These are phyloP conservation scores for Aleurites moluccanus DNA, from an alignment of 441 rosid species.

Conservation along the genomic window DNA sequence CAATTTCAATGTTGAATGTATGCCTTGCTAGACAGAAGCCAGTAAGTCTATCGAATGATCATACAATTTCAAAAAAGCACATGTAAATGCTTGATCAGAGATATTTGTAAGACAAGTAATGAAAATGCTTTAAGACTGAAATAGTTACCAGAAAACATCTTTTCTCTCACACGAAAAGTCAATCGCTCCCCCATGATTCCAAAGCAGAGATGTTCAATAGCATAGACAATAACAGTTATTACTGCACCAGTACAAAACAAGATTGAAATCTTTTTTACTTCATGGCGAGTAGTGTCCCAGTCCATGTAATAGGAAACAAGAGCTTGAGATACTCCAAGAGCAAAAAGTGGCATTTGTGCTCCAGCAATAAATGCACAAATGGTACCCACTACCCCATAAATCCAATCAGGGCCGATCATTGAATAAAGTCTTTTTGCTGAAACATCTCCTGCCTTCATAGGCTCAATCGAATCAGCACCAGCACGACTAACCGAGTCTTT, in stretches of 20 bases:
- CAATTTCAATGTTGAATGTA: background rate
- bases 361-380: conserved; percentile 73
- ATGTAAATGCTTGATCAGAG: background rate
- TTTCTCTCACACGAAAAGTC: conserved; percentile 82
- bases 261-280: conserved; percentile 66
- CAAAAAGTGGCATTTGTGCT: conserved; percentile 94
- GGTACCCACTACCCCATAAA: conserved; percentile 63
- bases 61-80: too few relatives aligned
- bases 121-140: background rate
- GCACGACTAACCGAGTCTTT: conserved; percentile 61
- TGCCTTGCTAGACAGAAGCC: background rate
- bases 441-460: conserved; percentile 37
- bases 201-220: conserved; percentile 67
- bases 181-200: conserved; percentile 93
- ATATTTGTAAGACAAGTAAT: background rate
- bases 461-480: conserved; percentile 45
- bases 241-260: conserved; percentile 71
- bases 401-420: conserved; percentile 86
- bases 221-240: conserved; percentile 57
- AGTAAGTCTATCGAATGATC: background rate
- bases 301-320: conserved; percentile 76
- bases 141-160: conserved; percentile 63
- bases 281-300: conserved; percentile 75
- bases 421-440: conserved; percentile 65
- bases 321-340: conserved; percentile 89